Base-by-base conservation (phyloP, 768 basidiomycete genomes). In the Crucibulum laeve region DNA sequence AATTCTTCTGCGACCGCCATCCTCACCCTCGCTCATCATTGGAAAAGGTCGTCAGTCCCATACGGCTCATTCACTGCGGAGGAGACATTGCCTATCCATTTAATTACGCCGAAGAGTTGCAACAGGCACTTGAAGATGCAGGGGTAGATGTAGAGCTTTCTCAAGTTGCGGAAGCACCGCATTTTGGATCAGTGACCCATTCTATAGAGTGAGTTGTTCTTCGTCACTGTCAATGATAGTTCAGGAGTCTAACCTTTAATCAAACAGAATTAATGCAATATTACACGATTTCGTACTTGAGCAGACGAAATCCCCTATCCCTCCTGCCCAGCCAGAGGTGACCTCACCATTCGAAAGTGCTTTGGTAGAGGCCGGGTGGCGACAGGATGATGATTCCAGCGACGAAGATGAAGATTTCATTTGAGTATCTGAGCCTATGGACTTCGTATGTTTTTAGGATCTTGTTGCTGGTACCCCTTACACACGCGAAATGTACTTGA, bases 11-110 rank as follows among this genome's bases (percentile, higher is more conserved):
- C 4, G 55, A 66, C 22, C 59, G 57, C 17, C 47, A 50, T 25
- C 48, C 55, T 6, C 53, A 56, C 35, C 30, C 62, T 4, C 40
- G 26, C 5, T 42, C 51, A 5, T 44, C 46, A 15, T 54, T 69
- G 17, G 23, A 45, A n/a, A 54, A 50, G 23, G 54, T 68, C 22
- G 46, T 42, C 2, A 60, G 59, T 39, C 68, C 67, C 2, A 52
- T 69, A 0, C 49, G 53, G 22, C 48, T 71, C 5, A 44, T 69
- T 3, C 61, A 69, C 33, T 65, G 67, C 46, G 46, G 49, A 10
- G 57, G 46, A 5, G 69, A 69, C 37, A 57, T 70, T 34, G 66
- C 64, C 5, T 69, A 69, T 45, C 56, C 59, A 5, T n/a, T 64
- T 4, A 34, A 52, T 23, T 54, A 51, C 36, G 42, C 47, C 4